phyloP scores from a whole-genome alignment of 495 filamentous ascomycete species.

The Lepraria neglecta region DNA sequence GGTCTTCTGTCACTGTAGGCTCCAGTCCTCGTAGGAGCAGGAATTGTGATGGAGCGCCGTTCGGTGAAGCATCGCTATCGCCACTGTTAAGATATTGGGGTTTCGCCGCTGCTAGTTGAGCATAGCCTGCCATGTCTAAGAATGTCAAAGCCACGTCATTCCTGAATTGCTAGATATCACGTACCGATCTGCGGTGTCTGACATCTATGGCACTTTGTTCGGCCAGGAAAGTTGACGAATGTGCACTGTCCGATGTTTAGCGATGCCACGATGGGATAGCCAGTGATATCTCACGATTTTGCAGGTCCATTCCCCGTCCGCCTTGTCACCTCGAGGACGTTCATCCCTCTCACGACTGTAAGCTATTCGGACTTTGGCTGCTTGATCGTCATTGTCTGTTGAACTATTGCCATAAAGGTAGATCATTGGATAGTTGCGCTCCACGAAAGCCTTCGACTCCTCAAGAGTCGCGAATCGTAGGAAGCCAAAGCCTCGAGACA shows the following conservation, averaged over 20 bases:
- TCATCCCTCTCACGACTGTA: conserved; percentile 55
- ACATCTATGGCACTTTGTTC: conserved; percentile 67
- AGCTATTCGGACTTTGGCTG: conserved; percentile 54
- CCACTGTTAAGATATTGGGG: conserved; percentile 54
- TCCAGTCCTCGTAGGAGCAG: conserved; percentile 74
- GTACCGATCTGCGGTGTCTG: conserved; percentile 63
- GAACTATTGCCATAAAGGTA: conserved; percentile 47
- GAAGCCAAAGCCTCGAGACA: conserved; percentile 61
- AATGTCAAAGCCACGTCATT: conserved; percentile 25
- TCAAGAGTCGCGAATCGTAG: conserved; percentile 55
- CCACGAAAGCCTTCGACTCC: conserved; percentile 59
- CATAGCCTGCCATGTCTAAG: conserved; percentile 21
- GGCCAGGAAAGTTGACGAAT: conserved; percentile 63
- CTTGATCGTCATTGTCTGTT: conserved; percentile 44
- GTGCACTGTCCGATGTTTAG: conserved; percentile 51
- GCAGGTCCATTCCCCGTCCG: conserved; percentile 73
- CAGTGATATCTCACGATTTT: conserved; percentile 48
- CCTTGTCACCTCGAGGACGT: conserved; percentile 41
- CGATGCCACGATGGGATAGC: conserved; percentile 4
- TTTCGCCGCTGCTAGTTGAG: conserved; percentile 14
- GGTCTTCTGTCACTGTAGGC: conserved; percentile 64
- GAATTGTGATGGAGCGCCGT: conserved; percentile 71
- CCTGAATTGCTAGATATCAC: conserved; percentile 32
- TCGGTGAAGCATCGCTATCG: conserved; percentile 72
- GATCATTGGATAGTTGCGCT: conserved; percentile 57